Conservation (phyloP, 1,284 basidiomycete species). For the Malassezia vespertilionis region DNA sequence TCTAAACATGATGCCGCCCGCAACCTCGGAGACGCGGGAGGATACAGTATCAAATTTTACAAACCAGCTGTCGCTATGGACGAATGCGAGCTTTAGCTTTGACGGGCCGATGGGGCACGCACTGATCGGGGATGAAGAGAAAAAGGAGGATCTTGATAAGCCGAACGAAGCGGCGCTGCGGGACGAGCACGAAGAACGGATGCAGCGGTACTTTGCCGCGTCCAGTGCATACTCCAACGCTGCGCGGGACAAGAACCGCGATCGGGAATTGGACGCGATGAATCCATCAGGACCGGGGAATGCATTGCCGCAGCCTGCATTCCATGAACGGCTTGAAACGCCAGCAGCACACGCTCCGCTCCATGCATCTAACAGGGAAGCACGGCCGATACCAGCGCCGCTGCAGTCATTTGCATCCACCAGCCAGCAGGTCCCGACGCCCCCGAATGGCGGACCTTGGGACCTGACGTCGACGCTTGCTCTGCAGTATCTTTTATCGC, state of each 20-base stretch:
- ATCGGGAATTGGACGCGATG: slow-evolving; percentile 5
- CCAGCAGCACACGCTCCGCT: too few relatives aligned
- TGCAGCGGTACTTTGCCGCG: slow-evolving; percentile 11
- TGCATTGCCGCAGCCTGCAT: too few relatives aligned
- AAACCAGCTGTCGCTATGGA: slow-evolving; percentile 46
- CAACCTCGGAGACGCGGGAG: not conserved
- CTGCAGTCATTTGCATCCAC: too few relatives aligned
- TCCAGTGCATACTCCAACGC: slow-evolving; percentile 16
- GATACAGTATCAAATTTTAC: slow-evolving; percentile 28
- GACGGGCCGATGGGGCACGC: slow-evolving; percentile 46
- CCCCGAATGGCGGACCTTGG: too few relatives aligned
- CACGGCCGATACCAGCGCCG: too few relatives aligned
- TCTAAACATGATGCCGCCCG: slow-evolving; percentile 5
- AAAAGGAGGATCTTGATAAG: slow-evolving; percentile 29
- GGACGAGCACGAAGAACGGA: slow-evolving; percentile 29
- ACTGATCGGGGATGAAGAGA: slow-evolving; percentile 43
- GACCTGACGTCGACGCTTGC: slow-evolving; percentile 43
- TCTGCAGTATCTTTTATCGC: slow-evolving; percentile 39
- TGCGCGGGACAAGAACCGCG: slow-evolving; percentile 16
- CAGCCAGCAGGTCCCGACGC: too few relatives aligned
- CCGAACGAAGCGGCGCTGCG: slow-evolving; percentile 25
- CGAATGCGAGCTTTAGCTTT: slow-evolving; percentile 46
- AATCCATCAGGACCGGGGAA: not conserved
- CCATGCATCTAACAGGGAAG: too few relatives aligned
- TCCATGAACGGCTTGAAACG: too few relatives aligned